Evolutionary conservation across 1,139 yeast genomes (phyloP).

Genomic region (Pichia sp.): DNA sequence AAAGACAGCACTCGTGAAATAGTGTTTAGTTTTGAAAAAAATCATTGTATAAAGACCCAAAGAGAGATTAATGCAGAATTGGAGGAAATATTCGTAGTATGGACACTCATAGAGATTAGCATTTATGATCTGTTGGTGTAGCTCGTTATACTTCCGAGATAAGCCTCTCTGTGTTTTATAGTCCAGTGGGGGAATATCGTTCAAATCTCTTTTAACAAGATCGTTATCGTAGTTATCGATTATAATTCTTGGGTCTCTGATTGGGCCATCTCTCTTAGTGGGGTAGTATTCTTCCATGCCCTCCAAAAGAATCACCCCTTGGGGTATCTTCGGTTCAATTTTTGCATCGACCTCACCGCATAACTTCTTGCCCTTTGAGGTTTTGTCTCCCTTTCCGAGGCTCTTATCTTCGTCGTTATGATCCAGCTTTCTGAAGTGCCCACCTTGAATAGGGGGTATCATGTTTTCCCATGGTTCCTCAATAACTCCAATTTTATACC

Average conservation of each 20-base stretch:
- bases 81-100: slow-evolving; percentile 67
- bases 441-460: slow-evolving; percentile 89
- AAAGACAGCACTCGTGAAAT: slow-evolving; percentile 54
- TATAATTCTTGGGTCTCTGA: slow-evolving; percentile 53
- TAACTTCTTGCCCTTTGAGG: slow-evolving; percentile 5
- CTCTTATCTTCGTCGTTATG: slow-evolving; percentile 11
- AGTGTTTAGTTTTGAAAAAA: slow-evolving; percentile 44
- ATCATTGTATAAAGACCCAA: slow-evolving; percentile 50
- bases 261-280: slow-evolving; percentile 31
- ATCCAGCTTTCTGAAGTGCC: slow-evolving; percentile 38
- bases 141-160: slow-evolving; percentile 52
- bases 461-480: slow-evolving; percentile 65
- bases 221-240: slow-evolving; percentile 55
- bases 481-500: slow-evolving; percentile 61
- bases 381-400: background rate
- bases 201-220: slow-evolving; percentile 51
- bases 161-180: slow-evolving; percentile 58
- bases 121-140: slow-evolving; percentile 53
- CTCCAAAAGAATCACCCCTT: slow-evolving; percentile 39
- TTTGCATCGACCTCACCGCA: slow-evolving; percentile 39
- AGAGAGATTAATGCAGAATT: slow-evolving; percentile 54
- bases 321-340: slow-evolving; percentile 50
- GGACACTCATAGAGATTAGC: slow-evolving; percentile 68
- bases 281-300: slow-evolving; percentile 41
- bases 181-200: slow-evolving; percentile 59